phyloP scores from a whole-genome alignment of 345 rosid genomes.

The Citrus sp. region DNA sequence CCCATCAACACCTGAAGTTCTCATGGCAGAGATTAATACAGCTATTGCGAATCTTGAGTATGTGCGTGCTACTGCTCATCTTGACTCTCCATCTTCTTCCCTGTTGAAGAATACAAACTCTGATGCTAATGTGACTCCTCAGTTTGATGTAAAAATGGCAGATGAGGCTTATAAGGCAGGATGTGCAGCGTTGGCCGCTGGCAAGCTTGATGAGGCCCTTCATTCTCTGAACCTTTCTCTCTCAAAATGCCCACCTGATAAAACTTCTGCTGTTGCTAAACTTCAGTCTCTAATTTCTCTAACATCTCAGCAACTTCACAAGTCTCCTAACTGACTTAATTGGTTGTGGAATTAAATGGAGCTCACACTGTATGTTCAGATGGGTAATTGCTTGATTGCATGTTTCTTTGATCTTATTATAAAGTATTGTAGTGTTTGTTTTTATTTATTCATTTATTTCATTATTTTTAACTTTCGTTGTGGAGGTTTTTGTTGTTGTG shows the following conservation, averaged over 20 bases:
- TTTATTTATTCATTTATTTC: neutral
- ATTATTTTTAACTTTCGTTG: no score
- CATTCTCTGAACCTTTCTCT: constrained; percentile 51
- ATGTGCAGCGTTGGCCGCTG: constrained; percentile 62
- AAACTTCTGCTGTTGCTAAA: constrained; percentile 54
- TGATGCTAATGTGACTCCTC: constrained; percentile 13
- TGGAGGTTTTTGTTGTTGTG: neutral
- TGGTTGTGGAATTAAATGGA: neutral
- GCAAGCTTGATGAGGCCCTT: constrained; percentile 67
- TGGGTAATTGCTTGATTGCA: neutral
- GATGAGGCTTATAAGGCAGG: constrained; percentile 68
- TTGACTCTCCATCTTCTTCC: constrained; percentile 39
- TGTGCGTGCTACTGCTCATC: constrained; percentile 37
- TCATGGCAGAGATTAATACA: constrained; percentile 61
- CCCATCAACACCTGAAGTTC: constrained; percentile 50
- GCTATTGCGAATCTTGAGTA: constrained; percentile 54
- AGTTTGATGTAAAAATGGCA: constrained; percentile 46
- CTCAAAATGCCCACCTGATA: constrained; percentile 34
- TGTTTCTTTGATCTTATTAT: neutral
- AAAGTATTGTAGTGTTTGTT: neutral
- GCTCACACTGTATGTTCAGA: neutral
- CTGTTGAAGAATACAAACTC: constrained; percentile 10
- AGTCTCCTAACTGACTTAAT: constrained; percentile 10
- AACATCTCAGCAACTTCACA: constrained; percentile 27
- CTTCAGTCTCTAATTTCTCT: constrained; percentile 48